A percentile compares a stretch with the other conserved stretches of the same genome.
phyloP scores from a whole-genome alignment of 2,329 filamentous ascomycete species.

The Diaporthe citriasiana region DNA sequence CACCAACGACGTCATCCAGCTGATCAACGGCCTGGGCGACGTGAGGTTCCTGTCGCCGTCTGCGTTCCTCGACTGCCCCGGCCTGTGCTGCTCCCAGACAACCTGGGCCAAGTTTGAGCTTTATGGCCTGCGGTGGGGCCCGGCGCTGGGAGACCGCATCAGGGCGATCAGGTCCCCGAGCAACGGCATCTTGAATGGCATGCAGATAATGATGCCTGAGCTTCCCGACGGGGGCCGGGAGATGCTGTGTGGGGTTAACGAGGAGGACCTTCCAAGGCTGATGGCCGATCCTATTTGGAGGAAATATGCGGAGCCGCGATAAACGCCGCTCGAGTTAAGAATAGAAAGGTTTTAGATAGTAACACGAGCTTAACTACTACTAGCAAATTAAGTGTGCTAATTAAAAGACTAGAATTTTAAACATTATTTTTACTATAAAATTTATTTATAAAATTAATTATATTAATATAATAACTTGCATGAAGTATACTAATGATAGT shows the following conservation, averaged over 20 bases:
- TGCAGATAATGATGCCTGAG: slow-evolving; percentile 50
- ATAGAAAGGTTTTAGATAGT: not conserved
- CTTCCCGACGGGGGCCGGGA: slow-evolving; percentile 53
- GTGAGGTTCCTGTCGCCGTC: slow-evolving; percentile 51
- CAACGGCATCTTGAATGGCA: slow-evolving; percentile 52
- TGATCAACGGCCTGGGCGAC: slow-evolving; percentile 52
- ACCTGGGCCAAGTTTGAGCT: slow-evolving; percentile 53
- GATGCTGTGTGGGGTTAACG: slow-evolving; percentile 52
- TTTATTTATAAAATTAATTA: no score
- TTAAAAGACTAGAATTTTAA: no score
- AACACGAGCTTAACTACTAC: no score
- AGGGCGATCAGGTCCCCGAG: slow-evolving; percentile 51
- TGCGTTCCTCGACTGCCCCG: slow-evolving; percentile 54
- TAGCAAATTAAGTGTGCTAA: no score
- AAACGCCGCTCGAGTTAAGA: not conserved
- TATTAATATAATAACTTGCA: no score
- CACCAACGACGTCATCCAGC: slow-evolving; percentile 48
- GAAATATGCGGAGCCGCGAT: slow-evolving; percentile 18
- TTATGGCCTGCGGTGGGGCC: slow-evolving; percentile 53
- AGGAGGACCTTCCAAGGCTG: slow-evolving; percentile 48
- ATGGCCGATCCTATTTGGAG: slow-evolving; percentile 49
- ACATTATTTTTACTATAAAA: no score
- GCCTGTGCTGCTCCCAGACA: slow-evolving; percentile 52
- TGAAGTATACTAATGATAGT: no score
- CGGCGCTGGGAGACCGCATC: slow-evolving; percentile 47